Evolutionary conservation across 2,329 filamentous ascomycete genomes (phyloP).

Genomic region (Cladosporium oxysporum): DNA sequence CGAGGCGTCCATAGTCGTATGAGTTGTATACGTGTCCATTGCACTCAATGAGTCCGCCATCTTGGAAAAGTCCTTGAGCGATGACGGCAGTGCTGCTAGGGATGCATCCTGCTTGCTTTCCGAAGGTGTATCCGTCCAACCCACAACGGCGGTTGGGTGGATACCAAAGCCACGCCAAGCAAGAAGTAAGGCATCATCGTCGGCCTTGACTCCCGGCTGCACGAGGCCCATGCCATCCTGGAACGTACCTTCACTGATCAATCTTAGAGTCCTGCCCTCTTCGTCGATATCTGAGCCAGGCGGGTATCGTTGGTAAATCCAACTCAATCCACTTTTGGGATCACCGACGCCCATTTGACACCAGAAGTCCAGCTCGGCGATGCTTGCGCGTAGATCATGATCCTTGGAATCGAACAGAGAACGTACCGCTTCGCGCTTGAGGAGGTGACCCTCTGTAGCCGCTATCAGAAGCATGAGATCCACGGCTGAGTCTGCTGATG

Average conservation of each 20-base stretch:
- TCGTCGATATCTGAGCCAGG: conserved; percentile 68
- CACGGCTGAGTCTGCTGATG: conserved; percentile 67
- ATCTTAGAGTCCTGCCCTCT: conserved; percentile 68
- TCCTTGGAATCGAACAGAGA: conserved; percentile 69
- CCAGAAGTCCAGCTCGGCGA: conserved; percentile 90
- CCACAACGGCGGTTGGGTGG: conserved; percentile 26
- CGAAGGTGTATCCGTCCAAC: conserved; percentile 40
- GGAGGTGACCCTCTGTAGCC: conserved; percentile 83
- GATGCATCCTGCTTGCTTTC: background rate
- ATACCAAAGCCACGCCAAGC: conserved; percentile 68
- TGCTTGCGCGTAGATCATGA: conserved; percentile 74
- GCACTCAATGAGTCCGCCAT: conserved; percentile 65
- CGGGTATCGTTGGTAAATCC: conserved; percentile 81
- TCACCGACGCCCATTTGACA: conserved; percentile 95
- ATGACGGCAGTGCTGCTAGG: background rate
- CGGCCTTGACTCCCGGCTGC: conserved; percentile 46
- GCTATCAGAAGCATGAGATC: conserved; percentile 82
- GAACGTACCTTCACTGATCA: conserved; percentile 82
- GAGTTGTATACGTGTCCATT: conserved; percentile 63
- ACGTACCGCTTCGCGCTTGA: conserved; percentile 67
- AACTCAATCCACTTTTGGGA: conserved; percentile 81
- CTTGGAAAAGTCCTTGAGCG: conserved; percentile 55
- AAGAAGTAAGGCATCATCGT: conserved; percentile 66
- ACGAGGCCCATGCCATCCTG: conserved; percentile 72
- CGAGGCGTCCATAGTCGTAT: conserved; percentile 60